Percentiles rank a stretch among this genome's conserved stretches.
Conservation (phyloP, 257 asterid species). For the Osmanthus fragrans region DNA sequence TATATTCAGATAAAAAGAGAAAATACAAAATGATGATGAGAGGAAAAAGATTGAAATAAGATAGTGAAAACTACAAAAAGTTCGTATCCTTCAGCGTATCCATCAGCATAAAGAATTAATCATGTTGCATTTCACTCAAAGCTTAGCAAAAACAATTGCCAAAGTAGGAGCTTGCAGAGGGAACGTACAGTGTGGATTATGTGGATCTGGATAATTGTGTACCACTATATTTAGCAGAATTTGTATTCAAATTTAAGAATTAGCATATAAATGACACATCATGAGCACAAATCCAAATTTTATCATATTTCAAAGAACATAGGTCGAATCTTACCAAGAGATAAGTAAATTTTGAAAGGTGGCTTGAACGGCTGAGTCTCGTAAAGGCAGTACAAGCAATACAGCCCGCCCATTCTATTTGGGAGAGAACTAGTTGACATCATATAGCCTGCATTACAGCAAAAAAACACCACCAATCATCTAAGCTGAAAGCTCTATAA, state of each 20-base stretch:
- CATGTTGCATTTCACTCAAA: background rate
- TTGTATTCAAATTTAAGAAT: slow-evolving; percentile 4
- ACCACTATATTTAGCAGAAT: slow-evolving; percentile 16
- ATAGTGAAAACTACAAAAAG: background rate
- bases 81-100: too few species aligned
- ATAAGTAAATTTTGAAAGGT: slow-evolving; percentile 70
- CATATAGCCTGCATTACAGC: slow-evolving; percentile 55
- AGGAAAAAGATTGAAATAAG: background rate
- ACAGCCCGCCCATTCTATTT: slow-evolving; percentile 74
- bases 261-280: slow-evolving; percentile 5
- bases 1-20: background rate
- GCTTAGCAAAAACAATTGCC: slow-evolving; percentile 10
- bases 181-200: background rate
- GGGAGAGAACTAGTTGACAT: slow-evolving; percentile 52
- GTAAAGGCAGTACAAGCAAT: slow-evolving; percentile 74
- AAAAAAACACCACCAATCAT: background rate
- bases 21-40: background rate
- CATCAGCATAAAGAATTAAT: background rate
- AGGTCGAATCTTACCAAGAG: slow-evolving; percentile 49
- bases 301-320: slow-evolving; percentile 5
- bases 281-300: background rate
- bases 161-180: background rate
- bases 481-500: background rate
- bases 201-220: background rate
- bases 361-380: slow-evolving; percentile 88